phyloP scores from a whole-genome alignment of 805 yeast species.

The Starmera quercuum region DNA sequence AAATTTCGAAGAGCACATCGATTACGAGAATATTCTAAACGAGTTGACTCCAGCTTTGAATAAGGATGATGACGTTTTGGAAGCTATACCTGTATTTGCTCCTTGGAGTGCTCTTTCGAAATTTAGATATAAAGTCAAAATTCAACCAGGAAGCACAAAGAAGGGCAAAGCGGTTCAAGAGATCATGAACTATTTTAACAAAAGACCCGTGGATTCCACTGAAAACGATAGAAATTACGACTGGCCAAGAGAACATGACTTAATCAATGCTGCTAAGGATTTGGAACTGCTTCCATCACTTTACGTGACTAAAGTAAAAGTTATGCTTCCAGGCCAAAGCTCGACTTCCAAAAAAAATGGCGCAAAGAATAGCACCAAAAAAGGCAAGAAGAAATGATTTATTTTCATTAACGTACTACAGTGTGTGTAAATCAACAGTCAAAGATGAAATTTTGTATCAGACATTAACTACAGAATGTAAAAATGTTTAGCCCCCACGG shows the following conservation, averaged over 20 bases:
- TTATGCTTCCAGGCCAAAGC: constrained; percentile 45
- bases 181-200: constrained; percentile 48
- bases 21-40: constrained; percentile 32
- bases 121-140: constrained; percentile 72
- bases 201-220: constrained; percentile 36
- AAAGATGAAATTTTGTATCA: too few species aligned
- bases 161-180: constrained; percentile 84
- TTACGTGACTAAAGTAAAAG: constrained; percentile 66
- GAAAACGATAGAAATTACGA: constrained; percentile 43
- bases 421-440: too few species aligned
- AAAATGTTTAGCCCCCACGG: too few species aligned
- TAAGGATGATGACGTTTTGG: constrained; percentile 44
- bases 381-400: constrained; percentile 14
- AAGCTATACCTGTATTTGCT: constrained; percentile 80
- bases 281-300: constrained; percentile 60
- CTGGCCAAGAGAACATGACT: constrained; percentile 64
- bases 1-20: constrained; percentile 32
- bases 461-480: too few species aligned
- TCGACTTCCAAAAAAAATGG: constrained; percentile 19
- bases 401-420: too few species aligned
- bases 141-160: constrained; percentile 71
- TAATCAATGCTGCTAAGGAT: constrained; percentile 48
- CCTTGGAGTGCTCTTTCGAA: constrained; percentile 82
- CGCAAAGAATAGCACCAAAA: constrained; percentile 15
- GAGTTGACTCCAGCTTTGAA: constrained; percentile 24